A percentile compares a stretch with the other conserved stretches of the same genome.
These are phyloP conservation scores for Amniculicola lignicola DNA, from an alignment of 495 filamentous ascomycete genomes.

Conservation along the genomic window DNA sequence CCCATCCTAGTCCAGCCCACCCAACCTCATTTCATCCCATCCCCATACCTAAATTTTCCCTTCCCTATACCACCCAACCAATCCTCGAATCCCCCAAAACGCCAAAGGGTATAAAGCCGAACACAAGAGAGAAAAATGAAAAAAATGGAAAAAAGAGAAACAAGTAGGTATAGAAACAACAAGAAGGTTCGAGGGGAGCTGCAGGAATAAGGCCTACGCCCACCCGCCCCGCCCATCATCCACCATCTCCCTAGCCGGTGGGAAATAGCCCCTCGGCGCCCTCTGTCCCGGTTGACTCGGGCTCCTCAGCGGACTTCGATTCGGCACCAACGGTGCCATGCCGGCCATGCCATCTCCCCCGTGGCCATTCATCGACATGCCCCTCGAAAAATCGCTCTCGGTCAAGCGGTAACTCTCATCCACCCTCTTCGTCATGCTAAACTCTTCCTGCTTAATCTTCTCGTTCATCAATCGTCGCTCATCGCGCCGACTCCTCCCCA, in stretches of 20 bases:
- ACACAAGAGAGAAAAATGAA: neutral
- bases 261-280: constrained; percentile 1
- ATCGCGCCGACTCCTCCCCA: constrained; percentile 3
- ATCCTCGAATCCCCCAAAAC: neutral
- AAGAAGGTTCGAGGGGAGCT: too few species aligned
- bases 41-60: neutral
- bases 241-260: too few species aligned
- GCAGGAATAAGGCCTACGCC: too few species aligned
- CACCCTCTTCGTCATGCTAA: constrained; percentile 13
- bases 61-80: neutral
- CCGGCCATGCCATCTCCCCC: too few species aligned
- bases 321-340: constrained; percentile 8
- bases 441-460: constrained; percentile 28
- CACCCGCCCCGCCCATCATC: constrained; percentile 20
- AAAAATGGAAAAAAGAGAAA: neutral
- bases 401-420: constrained; percentile 18
- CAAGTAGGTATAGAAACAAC: neutral
- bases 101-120: constrained; percentile 20
- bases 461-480: constrained; percentile 22
- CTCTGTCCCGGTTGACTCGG: neutral
- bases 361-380: too few species aligned
- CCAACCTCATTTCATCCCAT: neutral
- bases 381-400: constrained; percentile 20
- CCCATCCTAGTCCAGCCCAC: neutral
- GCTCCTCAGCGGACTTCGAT: constrained; percentile 13